Conservation (phyloP, 2,329 filamentous ascomycete species). For the Phyllosticta capitalensis region DNA sequence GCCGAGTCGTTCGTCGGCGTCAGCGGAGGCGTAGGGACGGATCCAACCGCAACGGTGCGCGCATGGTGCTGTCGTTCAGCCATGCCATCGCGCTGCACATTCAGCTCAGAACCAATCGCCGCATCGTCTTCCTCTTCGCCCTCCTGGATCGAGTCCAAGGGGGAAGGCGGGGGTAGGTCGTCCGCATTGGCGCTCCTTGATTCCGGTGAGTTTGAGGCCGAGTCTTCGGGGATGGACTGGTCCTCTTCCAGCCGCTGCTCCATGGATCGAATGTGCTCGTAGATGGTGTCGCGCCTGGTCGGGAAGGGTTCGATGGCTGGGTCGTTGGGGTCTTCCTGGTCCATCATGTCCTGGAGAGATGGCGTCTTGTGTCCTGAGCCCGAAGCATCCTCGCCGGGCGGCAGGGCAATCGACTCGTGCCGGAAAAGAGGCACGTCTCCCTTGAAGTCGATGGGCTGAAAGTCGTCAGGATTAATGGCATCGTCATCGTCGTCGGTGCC, state of each 20-base stretch:
- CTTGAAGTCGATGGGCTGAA: constrained; percentile 4
- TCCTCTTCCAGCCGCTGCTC: constrained; percentile 6
- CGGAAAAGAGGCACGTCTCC: constrained; percentile 23
- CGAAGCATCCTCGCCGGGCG: constrained; percentile 15
- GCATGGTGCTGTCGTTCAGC: background rate
- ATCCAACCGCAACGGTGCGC: background rate
- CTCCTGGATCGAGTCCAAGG: constrained; percentile 7
- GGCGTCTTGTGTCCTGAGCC: background rate
- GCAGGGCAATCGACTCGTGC: constrained; percentile 25
- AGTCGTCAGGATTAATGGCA: constrained; percentile 12
- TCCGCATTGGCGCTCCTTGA: background rate
- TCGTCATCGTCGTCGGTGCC: constrained; percentile 17
- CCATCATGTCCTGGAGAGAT: constrained; percentile 8
- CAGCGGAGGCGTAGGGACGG: constrained; percentile 5
- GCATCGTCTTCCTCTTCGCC: constrained; percentile 1
- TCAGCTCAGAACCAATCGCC: background rate
- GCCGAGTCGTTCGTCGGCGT: background rate
- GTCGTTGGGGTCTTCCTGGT: constrained; percentile 7
- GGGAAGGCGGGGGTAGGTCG: constrained; percentile 3
- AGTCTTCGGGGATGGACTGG: background rate
- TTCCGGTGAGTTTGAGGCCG: background rate
- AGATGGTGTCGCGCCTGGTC: constrained; percentile 24
- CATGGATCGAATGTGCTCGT: constrained; percentile 19
- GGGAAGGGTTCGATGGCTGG: constrained; percentile 24
- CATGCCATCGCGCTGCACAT: background rate